Percentiles rank a stretch among this genome's conserved stretches.
Conservation (phyloP, 2,329 filamentous ascomycete genomes). For the Penicillium aurantiogriseum region DNA sequence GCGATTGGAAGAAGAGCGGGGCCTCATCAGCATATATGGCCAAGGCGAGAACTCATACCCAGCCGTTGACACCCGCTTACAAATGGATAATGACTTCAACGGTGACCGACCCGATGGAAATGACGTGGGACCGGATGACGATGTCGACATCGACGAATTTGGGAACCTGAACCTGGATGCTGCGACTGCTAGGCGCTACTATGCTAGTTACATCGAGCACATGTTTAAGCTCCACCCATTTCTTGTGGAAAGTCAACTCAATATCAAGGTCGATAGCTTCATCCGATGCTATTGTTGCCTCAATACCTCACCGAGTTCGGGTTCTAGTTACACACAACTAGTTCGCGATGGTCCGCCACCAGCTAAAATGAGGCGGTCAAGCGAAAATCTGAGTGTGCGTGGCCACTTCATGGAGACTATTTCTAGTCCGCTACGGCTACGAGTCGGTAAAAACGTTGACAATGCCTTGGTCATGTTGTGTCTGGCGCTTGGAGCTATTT, state of each 20-base stretch:
- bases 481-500: conserved; percentile 83
- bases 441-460: conserved; percentile 61
- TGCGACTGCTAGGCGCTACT: conserved; percentile 51
- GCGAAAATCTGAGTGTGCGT: conserved; percentile 27
- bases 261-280: conserved; percentile 53
- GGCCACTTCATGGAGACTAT: conserved; percentile 18
- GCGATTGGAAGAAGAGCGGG: conserved; percentile 69
- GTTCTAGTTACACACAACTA: background rate
- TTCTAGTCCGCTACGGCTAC: conserved; percentile 9
- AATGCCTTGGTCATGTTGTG: conserved; percentile 81
- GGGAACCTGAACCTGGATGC: conserved; percentile 56
- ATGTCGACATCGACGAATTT: conserved; percentile 51
- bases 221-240: conserved; percentile 66
- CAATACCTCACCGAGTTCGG: conserved; percentile 8
- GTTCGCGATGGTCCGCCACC: conserved; percentile 28
- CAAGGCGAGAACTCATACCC: conserved; percentile 70
- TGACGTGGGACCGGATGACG: conserved; percentile 29
- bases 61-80: conserved; percentile 47
- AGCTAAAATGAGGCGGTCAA: conserved; percentile 42
- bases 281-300: conserved; percentile 47
- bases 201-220: conserved; percentile 57
- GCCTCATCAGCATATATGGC: conserved; percentile 72
- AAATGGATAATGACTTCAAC: conserved; percentile 22
- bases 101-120: conserved; percentile 8
- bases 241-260: conserved; percentile 54